Conservation (phyloP, 768 basidiomycete species). For the Lactifluus subvellereus region DNA sequence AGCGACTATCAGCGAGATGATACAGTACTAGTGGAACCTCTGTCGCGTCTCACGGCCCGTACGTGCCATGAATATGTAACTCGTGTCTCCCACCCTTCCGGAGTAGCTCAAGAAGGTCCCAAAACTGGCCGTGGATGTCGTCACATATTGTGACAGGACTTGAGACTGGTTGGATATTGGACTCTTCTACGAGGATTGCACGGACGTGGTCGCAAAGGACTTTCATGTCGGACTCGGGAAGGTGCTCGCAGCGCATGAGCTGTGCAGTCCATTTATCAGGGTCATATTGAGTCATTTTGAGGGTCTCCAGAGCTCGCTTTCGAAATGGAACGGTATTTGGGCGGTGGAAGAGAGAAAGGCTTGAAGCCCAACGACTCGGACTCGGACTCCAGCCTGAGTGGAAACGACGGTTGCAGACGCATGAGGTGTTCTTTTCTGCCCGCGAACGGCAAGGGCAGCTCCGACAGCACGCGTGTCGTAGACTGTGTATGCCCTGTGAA, state of each 20-base stretch:
- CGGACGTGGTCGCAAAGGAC: conserved; percentile 86
- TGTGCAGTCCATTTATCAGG: conserved; percentile 86
- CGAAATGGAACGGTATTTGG: not conserved
- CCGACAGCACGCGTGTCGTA: conserved; percentile 49
- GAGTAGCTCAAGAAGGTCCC: conserved; percentile 89
- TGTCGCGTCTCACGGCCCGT: conserved; percentile 32
- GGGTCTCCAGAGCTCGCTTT: not conserved
- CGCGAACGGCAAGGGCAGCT: conserved; percentile 54
- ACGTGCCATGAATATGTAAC: conserved; percentile 96
- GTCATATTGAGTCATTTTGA: conserved; percentile 27
- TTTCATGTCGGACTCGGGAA: conserved; percentile 91
- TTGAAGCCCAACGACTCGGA: no score
- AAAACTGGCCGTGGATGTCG: conserved; percentile 97
- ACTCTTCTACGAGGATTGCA: conserved; percentile 88
- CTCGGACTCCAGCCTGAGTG: no score
- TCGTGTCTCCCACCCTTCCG: conserved; percentile 79
- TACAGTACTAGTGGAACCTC: conserved; percentile 10
- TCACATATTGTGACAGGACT: conserved; percentile 94
- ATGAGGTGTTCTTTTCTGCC: conserved; percentile 31
- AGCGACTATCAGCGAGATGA: conserved; percentile 23
- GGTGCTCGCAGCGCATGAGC: conserved; percentile 78
- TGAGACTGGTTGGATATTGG: conserved; percentile 94
- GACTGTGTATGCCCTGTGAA: conserved; percentile 62
- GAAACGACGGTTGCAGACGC: no score
- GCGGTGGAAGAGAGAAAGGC: not conserved